Evolutionary conservation across 139 green algal species (phyloP), one percentile per base, ranked within the genome.

Genomic region (Tetradesmus lagerheimii): DNA sequence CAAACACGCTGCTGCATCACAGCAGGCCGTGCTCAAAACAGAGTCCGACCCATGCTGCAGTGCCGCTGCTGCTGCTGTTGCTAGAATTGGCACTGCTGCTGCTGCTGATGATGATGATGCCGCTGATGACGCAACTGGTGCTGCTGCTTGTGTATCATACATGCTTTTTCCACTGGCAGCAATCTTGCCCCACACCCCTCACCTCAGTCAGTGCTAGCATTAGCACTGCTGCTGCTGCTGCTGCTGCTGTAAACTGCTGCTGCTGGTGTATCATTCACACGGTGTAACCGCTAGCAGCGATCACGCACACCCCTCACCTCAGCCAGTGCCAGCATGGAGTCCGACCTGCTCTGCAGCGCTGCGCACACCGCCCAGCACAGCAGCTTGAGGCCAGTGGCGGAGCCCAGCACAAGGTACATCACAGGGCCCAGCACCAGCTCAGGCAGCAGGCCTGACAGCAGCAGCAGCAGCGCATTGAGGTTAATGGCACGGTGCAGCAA

Each of bases 341-440:
- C 92, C 66, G 81, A 92, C 67, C 88, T 92, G 50, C 67, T 88
- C 66, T 88, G 79, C 74, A 93, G 83, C 9, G 67, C 86, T 39
- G 38, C 62, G 37, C 90, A 93, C 11, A 86, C 38, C 16, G 89
- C 82, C 85, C 91, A 95, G 57, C 91, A 96, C 15, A 94, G 41
- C 50, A 96, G 34, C 83, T 97, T 97, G 38, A 96, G 78, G 0
- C 57, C 80, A 9, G 93, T 96, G n/a, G 94, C 94, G 25, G 81
- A 89, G 0, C 93, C 94, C 35, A 98, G 83, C 18, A 98, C 94
- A 3, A 81, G 38, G 80, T 96, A 97, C 91, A 96, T 91, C 35
- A 94, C 66, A 0, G 86, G 34, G 15, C 91, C 87, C 78, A 97
- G 88, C 12, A 95, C 90, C 23, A 96, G 76, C 16, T 92, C 47